Percentiles rank a stretch among this genome's conserved stretches.
Evolutionary conservation across 768 basidiomycete genomes (phyloP).

Genomic region (Lactarius akahatsu): DNA sequence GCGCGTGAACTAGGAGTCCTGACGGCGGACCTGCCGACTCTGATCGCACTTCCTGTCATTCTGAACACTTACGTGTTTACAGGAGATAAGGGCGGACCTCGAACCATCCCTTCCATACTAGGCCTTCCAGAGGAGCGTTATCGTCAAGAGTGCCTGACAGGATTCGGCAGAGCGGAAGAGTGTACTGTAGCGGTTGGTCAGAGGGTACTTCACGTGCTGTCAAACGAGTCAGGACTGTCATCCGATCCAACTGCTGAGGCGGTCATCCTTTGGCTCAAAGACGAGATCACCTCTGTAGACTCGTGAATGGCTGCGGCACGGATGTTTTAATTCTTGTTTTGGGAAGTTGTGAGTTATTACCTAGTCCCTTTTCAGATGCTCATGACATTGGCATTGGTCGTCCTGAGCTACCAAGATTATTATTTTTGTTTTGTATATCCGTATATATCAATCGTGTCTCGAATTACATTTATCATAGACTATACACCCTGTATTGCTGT

Average conservation of each 20-base stretch:
- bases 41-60: conserved; percentile 70
- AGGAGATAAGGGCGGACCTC: conserved; percentile 32
- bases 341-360: not conserved
- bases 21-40: conserved; percentile 66
- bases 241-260: conserved; percentile 30
- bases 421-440: not conserved
- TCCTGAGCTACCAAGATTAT: not conserved
- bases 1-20: conserved; percentile 49
- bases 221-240: conserved; percentile 19
- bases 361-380: not conserved
- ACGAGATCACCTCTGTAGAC: conserved; percentile 28
- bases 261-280: conserved; percentile 31
- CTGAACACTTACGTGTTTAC: conserved; percentile 45
- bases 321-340: not conserved
- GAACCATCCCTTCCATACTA: conserved; percentile 53
- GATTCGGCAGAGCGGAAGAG: conserved; percentile 78
- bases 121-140: conserved; percentile 63
- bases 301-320: not conserved
- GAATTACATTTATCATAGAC: not conserved
- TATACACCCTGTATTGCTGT: not conserved
- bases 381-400: not conserved
- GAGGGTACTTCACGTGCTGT: conserved; percentile 54
- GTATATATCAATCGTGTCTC: conserved; percentile 5
- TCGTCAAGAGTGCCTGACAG: conserved; percentile 63
- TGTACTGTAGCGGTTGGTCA: conserved; percentile 59